phyloP scores from a whole-genome alignment of 2,329 filamentous ascomycete genomes.

The Ascochyta lentis region DNA sequence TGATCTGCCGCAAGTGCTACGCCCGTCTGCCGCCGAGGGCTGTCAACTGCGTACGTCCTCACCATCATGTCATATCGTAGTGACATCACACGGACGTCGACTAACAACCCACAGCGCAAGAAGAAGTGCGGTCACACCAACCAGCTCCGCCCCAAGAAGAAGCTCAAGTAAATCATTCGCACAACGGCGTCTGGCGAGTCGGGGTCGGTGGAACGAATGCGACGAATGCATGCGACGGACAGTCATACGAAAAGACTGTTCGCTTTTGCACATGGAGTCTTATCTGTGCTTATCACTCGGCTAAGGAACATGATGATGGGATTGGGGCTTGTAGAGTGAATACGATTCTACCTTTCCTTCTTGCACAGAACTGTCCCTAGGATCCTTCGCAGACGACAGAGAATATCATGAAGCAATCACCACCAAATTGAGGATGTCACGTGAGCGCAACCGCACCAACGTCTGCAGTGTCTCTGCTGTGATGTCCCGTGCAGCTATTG shows the following conservation, averaged over 20 bases:
- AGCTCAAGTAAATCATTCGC: slow-evolving; percentile 81
- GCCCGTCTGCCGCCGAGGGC: slow-evolving; percentile 94
- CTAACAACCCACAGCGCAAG: slow-evolving; percentile 63
- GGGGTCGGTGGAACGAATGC: slow-evolving; percentile 40
- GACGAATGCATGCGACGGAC: slow-evolving; percentile 42
- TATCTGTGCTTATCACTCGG: slow-evolving; percentile 37
- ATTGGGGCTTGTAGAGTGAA: slow-evolving; percentile 46
- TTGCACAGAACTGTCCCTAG: slow-evolving; percentile 25
- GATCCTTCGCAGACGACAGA: slow-evolving; percentile 13
- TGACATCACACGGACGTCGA: background rate
- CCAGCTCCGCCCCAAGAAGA: slow-evolving; percentile 99
- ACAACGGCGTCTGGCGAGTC: slow-evolving; percentile 45
- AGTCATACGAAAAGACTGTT: slow-evolving; percentile 29
- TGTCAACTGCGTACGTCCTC: slow-evolving; percentile 80
- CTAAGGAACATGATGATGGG: slow-evolving; percentile 32
- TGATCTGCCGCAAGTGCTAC: slow-evolving; percentile 99
- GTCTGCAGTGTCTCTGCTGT: background rate
- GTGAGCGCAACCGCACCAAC: background rate
- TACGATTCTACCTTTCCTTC: slow-evolving; percentile 40
- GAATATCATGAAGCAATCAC: slow-evolving; percentile 20
- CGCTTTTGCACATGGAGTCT: slow-evolving; percentile 36
- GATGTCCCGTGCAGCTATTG: too few relatives aligned
- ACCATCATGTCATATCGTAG: background rate
- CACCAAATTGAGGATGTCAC: slow-evolving; percentile 2
- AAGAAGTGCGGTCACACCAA: slow-evolving; percentile 99